Evolutionary conservation across 192 early-diverging fungal genomes (phyloP), one percentile per base, ranked within the genome.

Genomic region (Coemansia sp.): DNA sequence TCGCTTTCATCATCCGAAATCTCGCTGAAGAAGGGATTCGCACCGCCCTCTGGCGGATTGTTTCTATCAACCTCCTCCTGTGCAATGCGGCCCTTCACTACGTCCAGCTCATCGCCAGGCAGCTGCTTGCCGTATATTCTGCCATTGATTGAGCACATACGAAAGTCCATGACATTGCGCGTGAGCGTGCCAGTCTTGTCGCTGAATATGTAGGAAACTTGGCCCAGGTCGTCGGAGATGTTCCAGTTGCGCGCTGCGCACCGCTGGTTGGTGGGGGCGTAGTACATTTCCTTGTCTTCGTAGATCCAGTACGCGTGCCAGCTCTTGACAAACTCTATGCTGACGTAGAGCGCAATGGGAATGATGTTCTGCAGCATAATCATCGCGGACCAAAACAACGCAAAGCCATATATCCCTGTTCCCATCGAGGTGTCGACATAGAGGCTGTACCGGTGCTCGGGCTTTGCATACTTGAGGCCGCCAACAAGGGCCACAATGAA

Each of bases 121-220:
- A 85, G 85, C 67, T 90, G 88, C 60, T 83, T 82, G 55, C 96
- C 96, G 72, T 99, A 99, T 8, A 89, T 79, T 26, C 86, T 85
- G 15, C 95, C 96, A 64, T 86, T 86, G 70, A 99, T 92, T 0
- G 90, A 86, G 77, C 92, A 95, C 82, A 93, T 93, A 55, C 93
- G 93, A 64, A 98, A 98, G 74, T 95, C 73, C 96, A 98, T 98
- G 33, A 93, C 87, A 67, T 98, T 98, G 65, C 91, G 89, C 8
- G 96, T 98, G 58, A 98, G 81, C 6, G 96, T 96, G 16, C 96
- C 96, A 18, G 96, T 98, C 69, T 98, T 98, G 80, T 98, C 96
- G 26, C 90, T 91, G 68, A 98, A 98, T 1, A 98, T 87, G 71
- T 98, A 98, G 68, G 95, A 92, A 31, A 98, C 94, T 71, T 96